These are phyloP conservation scores for Phytophthora sojae DNA, from an alignment of 352 stramenopile species.

Conservation along the genomic window DNA sequence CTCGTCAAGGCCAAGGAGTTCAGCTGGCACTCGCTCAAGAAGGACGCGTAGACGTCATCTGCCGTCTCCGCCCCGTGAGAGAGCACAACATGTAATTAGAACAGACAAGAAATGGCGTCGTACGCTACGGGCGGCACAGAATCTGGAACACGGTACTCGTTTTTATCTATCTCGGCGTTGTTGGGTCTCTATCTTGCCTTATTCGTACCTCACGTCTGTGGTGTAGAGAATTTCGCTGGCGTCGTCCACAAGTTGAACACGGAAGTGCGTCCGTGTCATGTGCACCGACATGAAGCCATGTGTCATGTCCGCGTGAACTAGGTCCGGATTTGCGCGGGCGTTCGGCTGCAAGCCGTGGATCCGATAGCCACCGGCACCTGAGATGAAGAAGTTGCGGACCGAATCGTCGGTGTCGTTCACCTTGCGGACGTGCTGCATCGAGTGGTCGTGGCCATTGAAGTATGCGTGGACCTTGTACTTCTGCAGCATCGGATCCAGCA, in stretches of 20 bases:
- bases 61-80: slow-evolving; percentile 6
- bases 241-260: slow-evolving; percentile 79
- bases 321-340: slow-evolving; percentile 67
- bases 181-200: slow-evolving; percentile 17
- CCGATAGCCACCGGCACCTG: slow-evolving; percentile 77
- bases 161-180: slow-evolving; percentile 30
- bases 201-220: slow-evolving; percentile 71
- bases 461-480: slow-evolving; percentile 90
- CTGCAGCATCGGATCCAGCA: slow-evolving; percentile 74
- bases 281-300: slow-evolving; percentile 87
- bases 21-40: slow-evolving; percentile 87
- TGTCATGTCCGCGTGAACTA: slow-evolving; percentile 85
- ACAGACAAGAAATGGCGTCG: slow-evolving; percentile 30
- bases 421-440: slow-evolving; percentile 82
- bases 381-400: slow-evolving; percentile 81
- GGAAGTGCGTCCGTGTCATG: slow-evolving; percentile 73
- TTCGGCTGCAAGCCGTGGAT: slow-evolving; percentile 75
- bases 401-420: slow-evolving; percentile 41
- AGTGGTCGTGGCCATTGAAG: slow-evolving; percentile 90
- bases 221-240: slow-evolving; percentile 81
- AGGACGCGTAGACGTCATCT: slow-evolving; percentile 58
- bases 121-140: slow-evolving; percentile 5
- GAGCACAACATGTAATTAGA: slow-evolving; percentile 32
- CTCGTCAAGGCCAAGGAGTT: slow-evolving; percentile 83
- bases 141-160: slow-evolving; percentile 34